Base-by-base conservation (phyloP, 345 rosid species). In the Linum usitatissimum region DNA sequence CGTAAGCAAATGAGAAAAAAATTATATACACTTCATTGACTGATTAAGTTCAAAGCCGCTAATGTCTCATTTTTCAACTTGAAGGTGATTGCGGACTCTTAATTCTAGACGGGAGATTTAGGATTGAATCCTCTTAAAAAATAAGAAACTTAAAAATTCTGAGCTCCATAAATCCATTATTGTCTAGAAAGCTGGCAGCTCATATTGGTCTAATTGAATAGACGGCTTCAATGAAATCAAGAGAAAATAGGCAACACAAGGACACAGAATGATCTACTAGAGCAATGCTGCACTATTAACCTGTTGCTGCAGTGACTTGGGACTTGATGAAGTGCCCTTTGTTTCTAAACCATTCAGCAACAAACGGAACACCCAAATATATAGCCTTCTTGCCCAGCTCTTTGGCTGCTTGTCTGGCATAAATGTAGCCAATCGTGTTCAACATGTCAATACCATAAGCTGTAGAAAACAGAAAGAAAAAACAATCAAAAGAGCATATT, bases 281-380 rank as follows among this genome's bases (percentile, higher is more conserved):
- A 45, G 17, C 28, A 36, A 40, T 19, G 6, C 53, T 30, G 61
- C 61, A 55, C 19, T 55, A 72, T 82, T 70, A 69, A 93, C 99
- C 99, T 76, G 97, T 90, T 40, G 97, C 94, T 55, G 99, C 99
- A 59, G 97, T 93, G 49, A 93, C 96, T 84, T 87, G 97, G 71
- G 99, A 93, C 77, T 93, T 93, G 66, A 88, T 85, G 66, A 73
- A 82, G 63, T 91, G 98, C 51, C 96, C 98, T 76, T 92, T 88
- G 77, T 85, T 87, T 78, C 98, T 86, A 73, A 92, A 88, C 98
- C 98, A 92, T 76, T 92, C 98, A 10, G 98, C 98, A 63, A 92
- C 54, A 19, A 93, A 93, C 19, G 99, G 99, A 68, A 88, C 84
- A 64, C 96, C 96, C 38, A 92, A 77, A 71, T 81, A 84, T 21